Evolutionary conservation across 805 yeast genomes (phyloP).

Genomic region (Saccharomycopsis sp.): DNA sequence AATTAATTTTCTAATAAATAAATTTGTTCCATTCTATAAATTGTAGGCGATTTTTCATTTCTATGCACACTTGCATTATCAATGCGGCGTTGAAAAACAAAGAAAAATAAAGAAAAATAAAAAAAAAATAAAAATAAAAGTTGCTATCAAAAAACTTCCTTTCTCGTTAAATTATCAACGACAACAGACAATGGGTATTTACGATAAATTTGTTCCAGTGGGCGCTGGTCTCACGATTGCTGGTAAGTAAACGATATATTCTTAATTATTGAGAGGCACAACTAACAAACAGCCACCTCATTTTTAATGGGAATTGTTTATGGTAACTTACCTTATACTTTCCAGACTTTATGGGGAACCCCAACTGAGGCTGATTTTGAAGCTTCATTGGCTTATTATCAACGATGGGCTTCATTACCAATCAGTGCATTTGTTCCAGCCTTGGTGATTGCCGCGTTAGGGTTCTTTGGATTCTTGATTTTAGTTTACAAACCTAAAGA

Average conservation of each 20-base stretch:
- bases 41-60: no score
- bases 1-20: neutral
- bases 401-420: conserved; percentile 64
- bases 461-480: conserved; percentile 63
- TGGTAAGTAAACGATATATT: conserved; percentile 12
- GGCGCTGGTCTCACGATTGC: conserved; percentile 35
- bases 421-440: conserved; percentile 22
- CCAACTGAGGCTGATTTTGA: conserved; percentile 48
- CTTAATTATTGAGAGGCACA: neutral
- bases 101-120: neutral
- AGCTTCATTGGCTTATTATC: conserved; percentile 66
- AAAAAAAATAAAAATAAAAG: neutral
- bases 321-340: conserved; percentile 78
- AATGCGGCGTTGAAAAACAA: no score
- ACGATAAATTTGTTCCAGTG: conserved; percentile 39
- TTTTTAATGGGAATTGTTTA: conserved; percentile 76
- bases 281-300: conserved; percentile 39
- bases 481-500: conserved; percentile 84
- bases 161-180: no score
- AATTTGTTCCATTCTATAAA: no score
- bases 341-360: conserved; percentile 59
- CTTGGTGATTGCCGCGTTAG: conserved; percentile 50
- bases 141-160: no score
- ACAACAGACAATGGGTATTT: conserved; percentile 19
- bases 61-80: no score